Evolutionary conservation across 257 asterid genomes (phyloP).

Genomic region (Henckelia pumila): DNA sequence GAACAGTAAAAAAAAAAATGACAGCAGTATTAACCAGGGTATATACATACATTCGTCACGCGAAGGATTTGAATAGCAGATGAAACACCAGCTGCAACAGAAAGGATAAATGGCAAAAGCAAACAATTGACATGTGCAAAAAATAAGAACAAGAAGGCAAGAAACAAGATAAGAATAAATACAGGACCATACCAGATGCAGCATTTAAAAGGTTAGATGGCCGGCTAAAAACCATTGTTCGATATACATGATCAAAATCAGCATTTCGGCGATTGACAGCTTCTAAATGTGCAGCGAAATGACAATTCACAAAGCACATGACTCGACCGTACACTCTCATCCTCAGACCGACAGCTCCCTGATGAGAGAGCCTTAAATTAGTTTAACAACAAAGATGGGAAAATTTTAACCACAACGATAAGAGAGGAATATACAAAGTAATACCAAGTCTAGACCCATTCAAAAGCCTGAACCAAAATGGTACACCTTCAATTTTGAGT

Average conservation of each 20-base stretch:
- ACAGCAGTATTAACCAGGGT: constrained; percentile 27
- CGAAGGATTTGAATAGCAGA: constrained; percentile 76
- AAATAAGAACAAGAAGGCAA: constrained; percentile 50
- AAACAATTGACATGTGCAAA: constrained; percentile 41
- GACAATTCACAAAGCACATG: constrained; percentile 94
- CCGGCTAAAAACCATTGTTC: constrained; percentile 76
- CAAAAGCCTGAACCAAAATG: constrained; percentile 13
- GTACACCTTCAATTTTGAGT: constrained; percentile 12
- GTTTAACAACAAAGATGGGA: constrained; percentile 4
- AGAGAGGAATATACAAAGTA: constrained; percentile 5
- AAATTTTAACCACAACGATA: neutral
- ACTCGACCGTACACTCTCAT: constrained; percentile 79
- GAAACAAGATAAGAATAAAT: constrained; percentile 44
- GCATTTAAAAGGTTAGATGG: constrained; percentile 64
- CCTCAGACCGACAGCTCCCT: constrained; percentile 99
- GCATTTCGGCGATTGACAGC: constrained; percentile 91
- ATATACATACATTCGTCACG: constrained; percentile 62
- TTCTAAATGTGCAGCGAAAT: constrained; percentile 96
- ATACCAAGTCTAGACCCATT: constrained; percentile 10
- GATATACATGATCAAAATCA: constrained; percentile 93
- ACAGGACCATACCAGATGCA: constrained; percentile 66
- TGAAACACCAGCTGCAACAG: constrained; percentile 72
- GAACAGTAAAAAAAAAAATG: constrained; percentile 23
- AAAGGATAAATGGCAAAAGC: constrained; percentile 55
- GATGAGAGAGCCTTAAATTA: constrained; percentile 31